These are phyloP conservation scores for Candida broadrunensis DNA, from an alignment of 805 yeast genomes.

Conservation along the genomic window DNA sequence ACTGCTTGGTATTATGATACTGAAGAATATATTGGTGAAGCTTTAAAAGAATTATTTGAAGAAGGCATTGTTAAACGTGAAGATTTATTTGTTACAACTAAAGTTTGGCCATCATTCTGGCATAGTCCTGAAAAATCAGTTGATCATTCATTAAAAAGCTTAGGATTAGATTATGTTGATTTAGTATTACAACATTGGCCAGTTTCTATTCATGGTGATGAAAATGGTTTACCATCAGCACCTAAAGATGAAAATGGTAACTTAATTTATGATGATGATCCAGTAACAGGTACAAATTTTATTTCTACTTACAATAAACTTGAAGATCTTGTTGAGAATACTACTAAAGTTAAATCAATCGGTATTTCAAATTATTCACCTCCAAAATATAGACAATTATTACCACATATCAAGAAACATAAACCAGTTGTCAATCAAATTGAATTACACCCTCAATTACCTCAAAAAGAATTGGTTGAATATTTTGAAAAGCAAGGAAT, in stretches of 20 bases:
- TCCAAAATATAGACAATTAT: constrained; percentile 22
- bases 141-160: constrained; percentile 33
- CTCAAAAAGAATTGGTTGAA: constrained; percentile 38
- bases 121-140: constrained; percentile 40
- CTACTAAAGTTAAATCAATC: constrained; percentile 30
- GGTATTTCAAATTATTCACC: constrained; percentile 36
- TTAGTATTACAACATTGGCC: constrained; percentile 52
- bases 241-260: constrained; percentile 38
- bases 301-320: constrained; percentile 26
- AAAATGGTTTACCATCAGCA: constrained; percentile 32
- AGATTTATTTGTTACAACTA: constrained; percentile 36
- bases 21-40: constrained; percentile 42
- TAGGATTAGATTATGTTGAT: constrained; percentile 46
- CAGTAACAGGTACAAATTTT: constrained; percentile 27
- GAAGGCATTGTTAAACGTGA: constrained; percentile 50
- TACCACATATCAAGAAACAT: constrained; percentile 18
- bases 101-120: constrained; percentile 44
- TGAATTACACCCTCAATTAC: constrained; percentile 35
- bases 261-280: constrained; percentile 31
- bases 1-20: constrained; percentile 52
- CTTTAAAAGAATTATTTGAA: constrained; percentile 44
- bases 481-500: constrained; percentile 36
- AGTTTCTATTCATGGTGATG: constrained; percentile 37
- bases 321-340: constrained; percentile 24
- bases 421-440: constrained; percentile 33